Percentiles rank a stretch among this genome's conserved stretches.
phyloP scores from a whole-genome alignment of 106 monocot species.

The Chionographis japonica region DNA sequence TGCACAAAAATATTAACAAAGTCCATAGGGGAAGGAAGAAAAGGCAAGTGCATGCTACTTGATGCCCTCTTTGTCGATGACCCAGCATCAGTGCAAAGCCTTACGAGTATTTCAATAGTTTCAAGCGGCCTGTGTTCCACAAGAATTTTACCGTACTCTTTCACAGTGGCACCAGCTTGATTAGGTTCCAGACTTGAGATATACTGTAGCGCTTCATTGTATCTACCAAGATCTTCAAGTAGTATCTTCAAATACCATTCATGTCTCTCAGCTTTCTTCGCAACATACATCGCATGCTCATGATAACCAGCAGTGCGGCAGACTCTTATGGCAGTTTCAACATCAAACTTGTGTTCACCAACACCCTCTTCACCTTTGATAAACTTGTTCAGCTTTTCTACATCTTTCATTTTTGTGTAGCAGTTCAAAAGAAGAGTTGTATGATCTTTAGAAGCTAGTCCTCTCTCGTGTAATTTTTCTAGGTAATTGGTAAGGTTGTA shows the following conservation, averaged over 20 bases:
- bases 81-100: constrained; percentile 52
- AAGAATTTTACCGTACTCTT: constrained; percentile 97
- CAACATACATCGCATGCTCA: constrained; percentile 97
- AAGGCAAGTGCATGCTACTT: constrained; percentile 35
- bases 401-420: constrained; percentile 97
- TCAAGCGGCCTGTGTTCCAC: constrained; percentile 71
- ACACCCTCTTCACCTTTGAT: constrained; percentile 81
- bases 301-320: constrained; percentile 96
- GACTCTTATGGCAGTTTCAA: constrained; percentile 98
- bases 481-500: constrained; percentile 93
- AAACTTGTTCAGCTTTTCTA: constrained; percentile 91
- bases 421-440: constrained; percentile 96
- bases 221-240: constrained; percentile 91
- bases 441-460: constrained; percentile 89
- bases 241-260: constrained; percentile 94
- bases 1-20: constrained; percentile 94
- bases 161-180: constrained; percentile 82
- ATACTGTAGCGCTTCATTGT: constrained; percentile 77
- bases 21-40: constrained; percentile 80
- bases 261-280: constrained; percentile 87
- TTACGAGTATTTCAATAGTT: constrained; percentile 81
- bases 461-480: constrained; percentile 85
- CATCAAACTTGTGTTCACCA: constrained; percentile 90
- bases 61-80: constrained; percentile 30
- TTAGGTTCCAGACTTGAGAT: constrained; percentile 78